These are phyloP conservation scores for Penicillium sp. DNA, from an alignment of 2,329 filamentous ascomycete species.

Conservation along the genomic window DNA sequence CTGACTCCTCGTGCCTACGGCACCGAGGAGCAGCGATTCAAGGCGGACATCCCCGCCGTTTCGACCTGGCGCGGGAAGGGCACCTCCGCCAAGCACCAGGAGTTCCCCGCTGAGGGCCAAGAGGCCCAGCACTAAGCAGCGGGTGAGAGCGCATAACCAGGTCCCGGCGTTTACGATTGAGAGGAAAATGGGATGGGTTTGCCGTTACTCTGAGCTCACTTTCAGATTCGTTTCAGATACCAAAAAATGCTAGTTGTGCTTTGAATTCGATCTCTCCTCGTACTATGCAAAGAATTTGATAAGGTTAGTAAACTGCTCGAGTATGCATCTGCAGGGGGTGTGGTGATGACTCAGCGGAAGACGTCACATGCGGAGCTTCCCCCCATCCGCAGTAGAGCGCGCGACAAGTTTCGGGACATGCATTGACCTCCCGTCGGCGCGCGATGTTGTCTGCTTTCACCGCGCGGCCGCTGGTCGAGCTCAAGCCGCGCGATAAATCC, in stretches of 20 bases:
- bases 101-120: constrained; percentile 25
- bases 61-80: constrained; percentile 96
- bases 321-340: too few relatives aligned
- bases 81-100: constrained; percentile 79
- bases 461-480: constrained; percentile 92
- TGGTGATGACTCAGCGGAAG: constrained; percentile 11
- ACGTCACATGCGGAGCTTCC: constrained; percentile 10
- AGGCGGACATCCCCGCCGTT: constrained; percentile 89
- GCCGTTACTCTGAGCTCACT: too few relatives aligned
- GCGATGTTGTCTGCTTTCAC: constrained; percentile 94
- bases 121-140: constrained; percentile 1
- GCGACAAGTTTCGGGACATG: constrained; percentile 5
- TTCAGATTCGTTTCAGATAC: constrained; percentile 5
- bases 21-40: constrained; percentile 80
- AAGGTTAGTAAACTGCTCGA: too few relatives aligned
- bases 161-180: not conserved
- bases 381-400: not conserved
- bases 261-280: too few relatives aligned
- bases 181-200: too few relatives aligned
- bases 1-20: constrained; percentile 90
- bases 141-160: not conserved
- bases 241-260: constrained; percentile 1
- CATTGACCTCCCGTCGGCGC: constrained; percentile 21
- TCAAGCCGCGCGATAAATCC: constrained; percentile 89
- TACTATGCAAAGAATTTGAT: too few relatives aligned